A percentile compares a stretch with the other conserved stretches of the same genome.
These are phyloP conservation scores for Stephania yunnanensis DNA, from an alignment of 164 flowering plant species.

Conservation along the genomic window DNA sequence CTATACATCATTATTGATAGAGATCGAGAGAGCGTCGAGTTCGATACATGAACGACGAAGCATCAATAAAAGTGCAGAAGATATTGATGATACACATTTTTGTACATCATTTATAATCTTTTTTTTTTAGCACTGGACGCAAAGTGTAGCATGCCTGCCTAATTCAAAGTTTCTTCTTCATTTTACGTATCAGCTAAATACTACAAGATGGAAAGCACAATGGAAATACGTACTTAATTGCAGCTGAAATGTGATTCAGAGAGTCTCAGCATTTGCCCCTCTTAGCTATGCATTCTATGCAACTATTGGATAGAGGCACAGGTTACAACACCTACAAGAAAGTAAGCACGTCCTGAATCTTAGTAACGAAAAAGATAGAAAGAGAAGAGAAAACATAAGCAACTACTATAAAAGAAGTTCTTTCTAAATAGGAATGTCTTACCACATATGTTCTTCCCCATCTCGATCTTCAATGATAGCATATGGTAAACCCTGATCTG, in stretches of 20 bases:
- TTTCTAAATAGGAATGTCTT: slow-evolving; percentile 18
- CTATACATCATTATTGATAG: no score
- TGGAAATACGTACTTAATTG: neutral
- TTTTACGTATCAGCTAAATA: neutral
- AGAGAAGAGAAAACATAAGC: neutral
- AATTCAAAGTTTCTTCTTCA: neutral
- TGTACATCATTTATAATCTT: neutral
- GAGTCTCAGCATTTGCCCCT: neutral
- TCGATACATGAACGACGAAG: neutral
- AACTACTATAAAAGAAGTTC: neutral
- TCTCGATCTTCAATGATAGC: slow-evolving; percentile 97
- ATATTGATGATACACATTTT: neutral
- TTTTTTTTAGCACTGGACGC: no score
- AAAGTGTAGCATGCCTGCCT: neutral
- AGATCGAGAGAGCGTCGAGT: no score
- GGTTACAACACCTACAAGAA: slow-evolving; percentile 80
- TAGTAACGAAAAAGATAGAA: neutral
- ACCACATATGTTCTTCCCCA: slow-evolving; percentile 99
- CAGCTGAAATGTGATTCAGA: slow-evolving; percentile 3
- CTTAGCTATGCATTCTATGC: slow-evolving; percentile 28
- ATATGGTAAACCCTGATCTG: slow-evolving; percentile 74
- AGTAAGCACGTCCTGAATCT: no score
- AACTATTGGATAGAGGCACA: slow-evolving; percentile 92
- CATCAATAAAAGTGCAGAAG: neutral
- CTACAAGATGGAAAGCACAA: neutral